Base-by-base conservation (phyloP, 2,329 filamentous ascomycete species). In the Fusarium agapanthi region DNA sequence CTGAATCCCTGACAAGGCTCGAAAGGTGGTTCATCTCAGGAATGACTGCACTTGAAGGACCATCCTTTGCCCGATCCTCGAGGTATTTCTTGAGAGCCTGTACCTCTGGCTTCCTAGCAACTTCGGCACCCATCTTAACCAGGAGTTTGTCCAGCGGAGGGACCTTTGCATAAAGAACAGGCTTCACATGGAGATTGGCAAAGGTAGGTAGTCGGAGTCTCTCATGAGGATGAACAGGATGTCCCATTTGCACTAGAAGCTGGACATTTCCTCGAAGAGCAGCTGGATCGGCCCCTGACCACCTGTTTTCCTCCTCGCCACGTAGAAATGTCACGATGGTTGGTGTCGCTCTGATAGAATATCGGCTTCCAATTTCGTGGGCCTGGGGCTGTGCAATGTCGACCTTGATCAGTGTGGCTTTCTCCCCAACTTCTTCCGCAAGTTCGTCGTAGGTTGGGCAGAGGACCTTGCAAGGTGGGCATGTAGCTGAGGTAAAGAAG, bases 401-500 rank as follows among this genome's bases (percentile, higher is more conserved):
- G 18, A 97, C 90, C 79, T 97, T 96, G 83, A 98, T 91, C 53
- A 98, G 88, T 0, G 89, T 84, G 7, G 90, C 91, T 74, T 91
- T 91, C 37, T 88, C 83, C 3, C 88, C 91, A 34, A 91, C 86
- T 79, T 97, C 92, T 32, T 88, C 89, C 4, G 95, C 95, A 2
- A 98, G 85, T 72, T 93, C 87, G 68, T 97, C 92, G 77, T 94
- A 98, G 1, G 91, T 82, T 3, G 95, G 94, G 76, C 97, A 97
- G 5, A 95, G 87, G 22, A 90, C 83, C 80, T 93, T 95, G 87
- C 95, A 98, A 1, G 95, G 95, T 2, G 90, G 88, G 78, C 95
- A 98, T 6, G 92, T 96, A 5, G 92, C 89, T 7, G 94, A 97
- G 0, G 95, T 98, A 83, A 98, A 98, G 85, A 98, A 98, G 63